Evolutionary conservation across 208 protist genomes (phyloP).

Genomic region (Leishmania martiniquensis): DNA sequence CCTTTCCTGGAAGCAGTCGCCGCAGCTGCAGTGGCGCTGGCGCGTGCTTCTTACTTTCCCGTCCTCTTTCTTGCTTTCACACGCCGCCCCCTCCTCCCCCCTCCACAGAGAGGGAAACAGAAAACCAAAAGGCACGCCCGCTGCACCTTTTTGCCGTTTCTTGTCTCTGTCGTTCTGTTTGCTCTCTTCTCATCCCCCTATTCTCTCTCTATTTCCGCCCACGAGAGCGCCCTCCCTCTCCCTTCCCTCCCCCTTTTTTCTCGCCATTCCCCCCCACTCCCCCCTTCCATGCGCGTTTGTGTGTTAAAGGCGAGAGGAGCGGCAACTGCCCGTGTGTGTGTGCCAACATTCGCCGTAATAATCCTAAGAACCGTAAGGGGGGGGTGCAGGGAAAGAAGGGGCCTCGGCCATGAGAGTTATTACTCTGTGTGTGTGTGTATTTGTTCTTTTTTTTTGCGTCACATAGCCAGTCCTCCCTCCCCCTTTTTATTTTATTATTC

Average conservation of each 20-base stretch:
- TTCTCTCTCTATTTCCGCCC: neutral
- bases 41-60: too few relatives aligned
- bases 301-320: neutral
- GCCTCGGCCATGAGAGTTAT: too few relatives aligned
- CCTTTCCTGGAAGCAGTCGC: neutral
- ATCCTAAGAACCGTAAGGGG: too few relatives aligned
- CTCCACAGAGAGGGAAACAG: neutral
- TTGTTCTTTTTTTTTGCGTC: neutral
- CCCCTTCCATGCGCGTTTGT: neutral
- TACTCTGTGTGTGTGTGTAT: neutral
- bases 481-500: neutral
- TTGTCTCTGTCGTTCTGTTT: neutral
- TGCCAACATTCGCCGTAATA: too few relatives aligned
- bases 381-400: too few relatives aligned
- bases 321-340: neutral
- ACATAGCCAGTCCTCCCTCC: too few relatives aligned
- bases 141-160: constrained; percentile 1
- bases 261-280: too few relatives aligned
- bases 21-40: too few relatives aligned
- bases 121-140: neutral
- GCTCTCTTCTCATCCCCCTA: neutral
- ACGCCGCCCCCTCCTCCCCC: neutral
- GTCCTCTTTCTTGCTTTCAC: neutral
- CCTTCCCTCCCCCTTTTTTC: neutral
- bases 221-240: neutral